Evolutionary conservation across 306 rosid genomes (phyloP).

Genomic region (Ormosia emarginata): DNA sequence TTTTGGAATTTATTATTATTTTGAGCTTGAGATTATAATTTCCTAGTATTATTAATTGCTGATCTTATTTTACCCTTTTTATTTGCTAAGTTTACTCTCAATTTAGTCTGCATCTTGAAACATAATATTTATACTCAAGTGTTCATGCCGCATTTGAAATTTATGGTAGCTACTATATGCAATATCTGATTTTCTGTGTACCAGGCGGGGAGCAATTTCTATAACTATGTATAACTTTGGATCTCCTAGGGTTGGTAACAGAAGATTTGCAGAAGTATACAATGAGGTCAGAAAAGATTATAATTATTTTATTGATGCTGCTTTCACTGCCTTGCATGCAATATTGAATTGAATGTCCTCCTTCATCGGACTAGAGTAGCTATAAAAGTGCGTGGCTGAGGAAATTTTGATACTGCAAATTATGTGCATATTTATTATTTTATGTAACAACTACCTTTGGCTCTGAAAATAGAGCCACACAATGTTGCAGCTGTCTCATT

Average conservation of each 20-base stretch:
- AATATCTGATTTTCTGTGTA: neutral
- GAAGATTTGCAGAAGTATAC: slow-evolving; percentile 80
- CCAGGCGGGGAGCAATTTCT: slow-evolving; percentile 65
- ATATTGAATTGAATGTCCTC: slow-evolving; percentile 8
- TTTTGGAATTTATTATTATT: neutral
- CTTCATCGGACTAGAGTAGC: neutral
- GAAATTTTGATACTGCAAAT: neutral
- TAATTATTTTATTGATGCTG: neutral
- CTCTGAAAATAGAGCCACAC: neutral
- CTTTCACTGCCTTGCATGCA: slow-evolving; percentile 12
- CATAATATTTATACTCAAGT: neutral
- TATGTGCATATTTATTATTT: neutral
- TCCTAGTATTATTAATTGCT: neutral
- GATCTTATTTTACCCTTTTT: neutral
- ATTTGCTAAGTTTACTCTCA: neutral
- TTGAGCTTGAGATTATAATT: neutral
- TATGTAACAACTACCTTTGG: neutral
- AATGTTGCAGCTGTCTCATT: neutral
- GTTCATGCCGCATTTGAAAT: neutral
- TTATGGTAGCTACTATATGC: neutral
- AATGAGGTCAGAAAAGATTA: slow-evolving; percentile 60
- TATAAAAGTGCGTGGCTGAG: neutral
- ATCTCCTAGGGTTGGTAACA: slow-evolving; percentile 98
- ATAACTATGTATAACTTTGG: slow-evolving; percentile 95
- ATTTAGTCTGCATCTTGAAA: neutral